Evolutionary conservation across 2,329 filamentous ascomycete species (phyloP), one percentile per base, ranked within the genome.

Genomic region (Exophiala sp.): DNA sequence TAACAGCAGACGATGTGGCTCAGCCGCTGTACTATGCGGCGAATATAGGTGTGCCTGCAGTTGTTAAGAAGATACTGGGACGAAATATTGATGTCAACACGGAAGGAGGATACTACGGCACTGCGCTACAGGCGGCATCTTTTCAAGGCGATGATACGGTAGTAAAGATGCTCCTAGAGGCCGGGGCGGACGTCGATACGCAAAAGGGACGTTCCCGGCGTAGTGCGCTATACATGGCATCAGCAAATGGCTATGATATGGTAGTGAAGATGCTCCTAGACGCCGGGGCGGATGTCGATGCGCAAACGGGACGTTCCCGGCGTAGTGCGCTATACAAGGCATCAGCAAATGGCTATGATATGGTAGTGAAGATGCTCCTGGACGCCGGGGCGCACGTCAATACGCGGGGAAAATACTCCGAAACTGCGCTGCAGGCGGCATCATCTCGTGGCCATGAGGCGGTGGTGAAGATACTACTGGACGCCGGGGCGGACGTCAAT

Each of bases 361-460:
- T 3, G 3, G 16, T 18, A 18, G 16, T 18, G 16, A 18, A 18
- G 16, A 18, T 18, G 16, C 16, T 18, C 16, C 16, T 18, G 16
- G 16, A 18, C 16, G 16, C 16, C 3, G 16, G 16, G 16, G 16
- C 16, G 16, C 2, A 54, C 12, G 34, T 57, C 45, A 48, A 59
- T 51, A 29, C 41, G n/a, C 40, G 39, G 35, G 38, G 41, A 12
- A 29, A 35, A 38, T 6, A 49, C 1, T 42, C 29, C 10, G 5
- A 8, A 18, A 59, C 6, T 40, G 52, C 52, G 12, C 47, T 60
- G 18, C 40, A 64, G 18, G 49, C 57, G 21, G 64, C 66, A 20
- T 62, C 62, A 34, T 53, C 41, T 16, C 53, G 50, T 7, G 56
- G 63, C 18, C 41, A 62, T 40, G n/a, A n/a, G n/a, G n/a, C n/a